These are phyloP conservation scores for Wallacemonas rigidus DNA, from an alignment of 208 protist species.

Conservation along the genomic window DNA sequence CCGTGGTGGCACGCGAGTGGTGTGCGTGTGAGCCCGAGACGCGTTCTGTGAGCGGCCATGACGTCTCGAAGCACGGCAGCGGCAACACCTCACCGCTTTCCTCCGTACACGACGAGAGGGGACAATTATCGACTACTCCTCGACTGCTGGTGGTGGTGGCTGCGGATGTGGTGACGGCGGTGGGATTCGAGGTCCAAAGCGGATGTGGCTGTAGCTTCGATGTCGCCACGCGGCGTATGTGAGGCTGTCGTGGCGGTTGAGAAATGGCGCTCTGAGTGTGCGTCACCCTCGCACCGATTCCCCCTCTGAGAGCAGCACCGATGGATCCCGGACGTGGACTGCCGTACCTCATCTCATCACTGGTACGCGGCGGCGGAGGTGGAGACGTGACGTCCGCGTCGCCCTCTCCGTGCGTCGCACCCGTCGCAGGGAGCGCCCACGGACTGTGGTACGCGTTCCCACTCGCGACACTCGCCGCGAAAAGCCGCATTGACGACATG, in stretches of 20 bases:
- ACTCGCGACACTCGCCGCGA: not conserved
- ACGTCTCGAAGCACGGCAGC: constrained; percentile 7
- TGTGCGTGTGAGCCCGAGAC: not conserved
- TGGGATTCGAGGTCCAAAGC: too few species aligned
- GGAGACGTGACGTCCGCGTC: not conserved
- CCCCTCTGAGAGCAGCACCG: too few species aligned
- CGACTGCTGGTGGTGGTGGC: not conserved
- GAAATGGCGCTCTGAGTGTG: too few species aligned
- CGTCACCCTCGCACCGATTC: too few species aligned
- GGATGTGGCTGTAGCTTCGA: too few species aligned
- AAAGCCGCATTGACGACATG: constrained; percentile 7
- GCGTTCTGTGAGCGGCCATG: not conserved
- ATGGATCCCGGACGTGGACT: too few species aligned
- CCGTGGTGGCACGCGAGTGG: not conserved
- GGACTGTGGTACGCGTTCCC: not conserved
- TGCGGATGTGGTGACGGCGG: not conserved
- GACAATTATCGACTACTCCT: not conserved
- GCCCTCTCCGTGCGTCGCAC: not conserved
- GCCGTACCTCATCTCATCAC: too few species aligned
- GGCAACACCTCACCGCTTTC: constrained; percentile 7
- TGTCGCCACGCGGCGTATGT: too few species aligned
- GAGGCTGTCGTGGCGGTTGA: too few species aligned
- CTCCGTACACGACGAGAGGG: not conserved
- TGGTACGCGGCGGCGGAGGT: not conserved
- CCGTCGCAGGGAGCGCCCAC: not conserved